Evolutionary conservation across 441 rosid genomes (phyloP), one percentile per base, ranked within the genome.

Genomic region (Croton laevigatus): DNA sequence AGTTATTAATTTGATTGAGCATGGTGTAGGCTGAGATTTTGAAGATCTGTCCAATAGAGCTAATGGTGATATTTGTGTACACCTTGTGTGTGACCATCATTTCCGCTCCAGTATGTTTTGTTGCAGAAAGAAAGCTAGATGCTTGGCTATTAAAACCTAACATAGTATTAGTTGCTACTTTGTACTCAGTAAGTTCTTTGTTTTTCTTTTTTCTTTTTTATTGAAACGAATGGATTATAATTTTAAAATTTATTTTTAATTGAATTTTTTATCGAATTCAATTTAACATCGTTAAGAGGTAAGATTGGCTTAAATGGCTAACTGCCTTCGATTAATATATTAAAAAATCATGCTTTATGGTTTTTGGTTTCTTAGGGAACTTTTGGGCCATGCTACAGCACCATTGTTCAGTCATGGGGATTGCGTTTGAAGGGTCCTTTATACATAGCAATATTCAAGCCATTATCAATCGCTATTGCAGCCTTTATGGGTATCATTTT

Each of bases 401-500:
- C n/a, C 3, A n/a, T 27, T 11, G 19, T 71, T 62, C 68, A 53
- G 20, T 22, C 74, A 53, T 51, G 68, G 74, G 67, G 62, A 0
- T 0, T 62, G 23, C 58, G 59, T 23, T 6, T 62, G 34, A 68
- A 74, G 42, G 73, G 73, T 3, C 77, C 77, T 27, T n/a, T 68
- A 4, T 74, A 51, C 53, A 22, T 68, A 14, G 69, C 65, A 44
- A 53, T 20, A 17, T 74, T 67, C 65, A 74, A 54, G 59, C 73
- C 77, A 3, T 53, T 74, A 16, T 68, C 65, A 59, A 80, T 79
- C 42, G 75, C 55, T 3, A 73, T 74, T 38, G 72, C 86, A 5
- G 80, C 69, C 27, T 38, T 63, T 42, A 62, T 69, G 70, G 72
- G 74, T 2, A 32, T 78, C 66, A 59, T 78, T 32, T 74, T 78